Conservation (phyloP, 257 asterid species). For the Penstemon davidsonii region DNA sequence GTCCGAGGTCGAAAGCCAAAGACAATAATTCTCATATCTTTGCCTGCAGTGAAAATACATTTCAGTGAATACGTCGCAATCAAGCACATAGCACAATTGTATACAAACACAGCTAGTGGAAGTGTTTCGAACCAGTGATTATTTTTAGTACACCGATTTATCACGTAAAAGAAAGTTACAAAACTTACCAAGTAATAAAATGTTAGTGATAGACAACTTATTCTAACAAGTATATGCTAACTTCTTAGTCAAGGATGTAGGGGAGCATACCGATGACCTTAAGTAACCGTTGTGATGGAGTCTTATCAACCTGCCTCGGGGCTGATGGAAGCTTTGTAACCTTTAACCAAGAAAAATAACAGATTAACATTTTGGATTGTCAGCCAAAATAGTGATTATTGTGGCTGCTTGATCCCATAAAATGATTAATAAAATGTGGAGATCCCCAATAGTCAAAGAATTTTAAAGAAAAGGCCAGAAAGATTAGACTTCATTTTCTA, state of each 20-base stretch:
- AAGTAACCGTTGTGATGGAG: constrained; percentile 76
- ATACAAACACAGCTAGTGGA: constrained; percentile 9
- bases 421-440: background rate
- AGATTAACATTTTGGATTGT: constrained; percentile 18
- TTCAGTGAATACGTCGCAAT: constrained; percentile 23
- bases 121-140: background rate
- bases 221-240: constrained; percentile 9
- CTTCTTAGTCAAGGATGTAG: constrained; percentile 23
- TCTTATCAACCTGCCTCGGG: constrained; percentile 67
- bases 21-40: constrained; percentile 92
- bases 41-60: constrained; percentile 57
- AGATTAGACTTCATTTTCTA: too few species aligned
- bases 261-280: constrained; percentile 82
- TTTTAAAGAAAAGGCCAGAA: too few species aligned
- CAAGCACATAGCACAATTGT: constrained; percentile 12
- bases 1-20: constrained; percentile 94
- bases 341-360: constrained; percentile 45
- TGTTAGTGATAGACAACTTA: background rate
- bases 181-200: too few species aligned
- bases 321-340: constrained; percentile 62
- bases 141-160: background rate
- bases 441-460: background rate
- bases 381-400: constrained; percentile 7
- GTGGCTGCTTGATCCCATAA: constrained; percentile 14
- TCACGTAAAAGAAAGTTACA: too few species aligned